Percentiles rank a stretch among this genome's conserved stretches.
These are phyloP conservation scores for Geosmithia putterillii DNA, from an alignment of 2,329 filamentous ascomycete species.

Conservation along the genomic window DNA sequence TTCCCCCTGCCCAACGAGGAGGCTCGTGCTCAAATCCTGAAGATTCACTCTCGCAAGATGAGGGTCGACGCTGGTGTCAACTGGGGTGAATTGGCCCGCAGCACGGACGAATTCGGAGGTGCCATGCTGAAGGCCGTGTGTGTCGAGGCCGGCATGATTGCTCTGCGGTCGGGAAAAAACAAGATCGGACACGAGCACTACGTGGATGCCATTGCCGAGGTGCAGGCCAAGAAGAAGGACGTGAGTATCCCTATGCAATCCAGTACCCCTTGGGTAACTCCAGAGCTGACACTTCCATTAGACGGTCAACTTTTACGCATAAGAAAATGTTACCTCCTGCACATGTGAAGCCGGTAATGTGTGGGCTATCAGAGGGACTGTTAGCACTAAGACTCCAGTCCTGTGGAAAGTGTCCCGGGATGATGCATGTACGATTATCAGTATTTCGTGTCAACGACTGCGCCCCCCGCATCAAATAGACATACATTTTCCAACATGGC, in stretches of 20 bases:
- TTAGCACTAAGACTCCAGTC: neutral
- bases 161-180: conserved; percentile 81
- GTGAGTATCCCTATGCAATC: conserved; percentile 25
- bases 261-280: neutral
- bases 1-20: conserved; percentile 98
- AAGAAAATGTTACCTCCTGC: conserved; percentile 8
- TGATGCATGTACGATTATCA: neutral
- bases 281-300: conserved; percentile 10
- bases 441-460: neutral
- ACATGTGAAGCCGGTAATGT: neutral
- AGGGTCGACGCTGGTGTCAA: conserved; percentile 86
- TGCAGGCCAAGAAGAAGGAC: conserved; percentile 93
- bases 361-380: neutral
- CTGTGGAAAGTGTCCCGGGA: neutral
- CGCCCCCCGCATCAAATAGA: neutral
- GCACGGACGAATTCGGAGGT: conserved; percentile 96
- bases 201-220: conserved; percentile 94
- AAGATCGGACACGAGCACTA: conserved; percentile 98
- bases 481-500: neutral
- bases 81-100: conserved; percentile 89
- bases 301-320: conserved; percentile 47
- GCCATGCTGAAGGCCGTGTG: conserved; percentile 97
- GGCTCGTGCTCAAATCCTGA: conserved; percentile 89
- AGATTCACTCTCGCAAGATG: conserved; percentile 98
- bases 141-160: conserved; percentile 99